Evolutionary conservation across 2,329 filamentous ascomycete genomes (phyloP).

Genomic region (Colletotrichum gloeosporioides): DNA sequence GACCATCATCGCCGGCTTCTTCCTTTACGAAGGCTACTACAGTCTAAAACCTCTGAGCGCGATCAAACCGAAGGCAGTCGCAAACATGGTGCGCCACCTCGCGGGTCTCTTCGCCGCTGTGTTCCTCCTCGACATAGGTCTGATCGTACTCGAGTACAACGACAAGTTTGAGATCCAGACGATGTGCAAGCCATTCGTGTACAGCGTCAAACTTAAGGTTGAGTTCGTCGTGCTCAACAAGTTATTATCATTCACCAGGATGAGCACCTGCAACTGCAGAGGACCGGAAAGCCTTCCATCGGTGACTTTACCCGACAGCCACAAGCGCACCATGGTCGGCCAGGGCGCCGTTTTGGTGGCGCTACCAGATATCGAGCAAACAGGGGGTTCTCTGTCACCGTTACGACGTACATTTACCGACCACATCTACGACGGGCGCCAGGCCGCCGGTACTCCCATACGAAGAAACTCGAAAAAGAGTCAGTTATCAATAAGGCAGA

Average conservation of each 20-base stretch:
- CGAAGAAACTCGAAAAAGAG: not conserved
- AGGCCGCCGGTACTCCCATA: not conserved
- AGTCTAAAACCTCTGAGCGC: slow-evolving; percentile 30
- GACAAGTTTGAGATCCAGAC: slow-evolving; percentile 25
- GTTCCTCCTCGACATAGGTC: slow-evolving; percentile 37
- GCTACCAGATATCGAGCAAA: slow-evolving; percentile 8
- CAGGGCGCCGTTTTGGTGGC: not conserved
- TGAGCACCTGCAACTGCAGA: slow-evolving; percentile 15
- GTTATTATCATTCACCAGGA: slow-evolving; percentile 22
- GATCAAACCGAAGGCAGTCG: not conserved
- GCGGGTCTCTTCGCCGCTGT: slow-evolving; percentile 41
- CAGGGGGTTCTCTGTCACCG: not conserved
- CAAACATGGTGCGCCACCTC: slow-evolving; percentile 38
- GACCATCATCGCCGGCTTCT: slow-evolving; percentile 56
- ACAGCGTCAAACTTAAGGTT: slow-evolving; percentile 41
- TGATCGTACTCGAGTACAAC: slow-evolving; percentile 24
- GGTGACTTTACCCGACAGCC: not conserved
- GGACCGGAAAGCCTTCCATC: slow-evolving; percentile 2
- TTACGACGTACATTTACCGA: not conserved
- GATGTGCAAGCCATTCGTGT: slow-evolving; percentile 28
- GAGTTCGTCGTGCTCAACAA: slow-evolving; percentile 40
- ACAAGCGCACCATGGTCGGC: not conserved
- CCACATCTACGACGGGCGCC: not conserved
- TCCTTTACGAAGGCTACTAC: slow-evolving; percentile 57
- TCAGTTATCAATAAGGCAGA: not conserved